Evolutionary conservation across 371 early-diverging fungal species (phyloP), one percentile per base, ranked within the genome.

Genomic region (Entomophthora muscae): DNA sequence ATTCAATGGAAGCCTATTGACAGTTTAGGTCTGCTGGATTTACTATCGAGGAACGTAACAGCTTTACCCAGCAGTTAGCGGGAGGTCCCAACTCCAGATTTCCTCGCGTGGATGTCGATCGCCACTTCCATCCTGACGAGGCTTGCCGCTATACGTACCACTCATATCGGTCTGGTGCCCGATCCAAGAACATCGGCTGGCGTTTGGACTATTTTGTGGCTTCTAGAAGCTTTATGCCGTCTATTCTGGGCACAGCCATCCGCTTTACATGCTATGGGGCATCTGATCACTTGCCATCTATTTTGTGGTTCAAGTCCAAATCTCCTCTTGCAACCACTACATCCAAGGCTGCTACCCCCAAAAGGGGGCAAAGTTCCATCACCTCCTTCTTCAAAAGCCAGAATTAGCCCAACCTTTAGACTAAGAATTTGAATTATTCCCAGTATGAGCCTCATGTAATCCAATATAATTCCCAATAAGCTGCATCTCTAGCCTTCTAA

Each of bases 221-320:
- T 7, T 83, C 84, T 21, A 75, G 78, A 63, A 72, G 77, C 33
- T 67, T 87, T 24, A 64, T 84, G 65, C 73, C 78, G 5, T 73
- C 80, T 3, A 79, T 93, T 0, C 69, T 75, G 0, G 83, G 80
- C 23, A 80, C 83, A 32, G 75, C 77, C 29, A 88, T 90, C 62
- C 72, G 94, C 24, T 80, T 82, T 63, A 81, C 88, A 63, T 83
- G 77, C 52, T 93, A 87, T 71, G 94, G 94, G 2, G 91, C 93
- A 3, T 88, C 89, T 72, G 94, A 93, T 68, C 94, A 93, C 71
- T 84, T 90, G 21, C 93, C 93, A 24, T 66, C 90, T 52, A 80
- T 84, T 23, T 57, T 91, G 29, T 72, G 82, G 27, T 66, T 83
- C 61, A 72, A 77, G 57, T 75, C 26, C 7, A n/a, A 55, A 10